Evolutionary conservation across 2,329 filamentous ascomycete genomes (phyloP), one percentile per base, ranked within the genome.

Genomic region (Colletotrichum paranaense): DNA sequence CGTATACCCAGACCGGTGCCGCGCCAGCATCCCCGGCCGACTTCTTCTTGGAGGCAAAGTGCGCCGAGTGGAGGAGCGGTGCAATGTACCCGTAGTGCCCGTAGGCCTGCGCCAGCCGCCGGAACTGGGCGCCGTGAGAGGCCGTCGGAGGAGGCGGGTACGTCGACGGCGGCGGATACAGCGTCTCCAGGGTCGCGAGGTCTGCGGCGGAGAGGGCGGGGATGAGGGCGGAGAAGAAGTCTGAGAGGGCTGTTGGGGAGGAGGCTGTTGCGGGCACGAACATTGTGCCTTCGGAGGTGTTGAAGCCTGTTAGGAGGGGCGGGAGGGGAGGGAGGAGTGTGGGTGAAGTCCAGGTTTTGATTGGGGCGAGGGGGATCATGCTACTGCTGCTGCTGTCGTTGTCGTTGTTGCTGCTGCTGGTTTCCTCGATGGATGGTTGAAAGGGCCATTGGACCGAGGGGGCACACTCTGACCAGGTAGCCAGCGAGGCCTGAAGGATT

Each of bases 401-500:
- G 22, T 26, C 14, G 22, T 9, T 86, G 4, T 79, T 82, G 16
- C 80, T 77, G 1, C 88, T 87, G 16, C 80, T 77, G 1, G 87
- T 87, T 22, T n/a, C 24, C 77, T 93, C 92, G 69, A 94, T 88
- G 46, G 92, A 89, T 8, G 92, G 92, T 77, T 94, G 92, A 82
- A 93, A 94, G 0, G 93, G 85, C 89, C 89, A 91, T 32, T 85
- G 84, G 9, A 90, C 81, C 8, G 81, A 83, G 4, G 78, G 75
- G n/a, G 80, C 79, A 77, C 87, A 86, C 58, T 79, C 79, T 11
- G 80, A 75, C 82, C 85, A 90, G 35, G 90, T 82, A 6, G 68
- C 56, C 59, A 83, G 79, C 7, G 84, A 85, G 12, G 88, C 88
- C 1, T 73, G 65, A 30, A 84, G 77, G 32, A 90, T 77, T 5